Evolutionary conservation across 257 asterid genomes (phyloP), one percentile per base, ranked within the genome.

Genomic region (Solanum ossicruentum): DNA sequence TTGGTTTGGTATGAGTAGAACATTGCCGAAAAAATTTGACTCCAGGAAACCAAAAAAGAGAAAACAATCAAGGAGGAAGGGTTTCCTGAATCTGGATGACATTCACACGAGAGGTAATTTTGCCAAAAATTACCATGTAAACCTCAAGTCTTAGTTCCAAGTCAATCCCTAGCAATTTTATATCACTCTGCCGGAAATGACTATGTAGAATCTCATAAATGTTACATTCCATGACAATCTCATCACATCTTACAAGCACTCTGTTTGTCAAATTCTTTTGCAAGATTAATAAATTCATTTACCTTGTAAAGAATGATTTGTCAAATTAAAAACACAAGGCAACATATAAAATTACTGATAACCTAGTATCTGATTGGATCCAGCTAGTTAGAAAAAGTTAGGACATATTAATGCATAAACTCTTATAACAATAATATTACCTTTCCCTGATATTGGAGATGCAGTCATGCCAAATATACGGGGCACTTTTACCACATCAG

Each of bases 401-500:
- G 28, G 43, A 52, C 17, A 78, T 52, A 20, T 52, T 10, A 78
- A 65, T 52, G 43, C 26, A 36, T 16, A 28, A 78, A 78, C 26
- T 54, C 49, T 52, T 78, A 10, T 54, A 41, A 43, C 39, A 28
- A 72, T 72, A 60, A 84, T 66, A 70, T 55, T 92, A 97, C 99
- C 98, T 97, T 94, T 97, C 88, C 99, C 99, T 61, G 92, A 82
- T 88, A 72, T 94, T 81, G 99, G 99, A 84, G 99, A 97, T 70
- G 99, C 99, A 10, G 99, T 97, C 99, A 97, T 94, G 90, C 99
- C 99, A 90, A 95, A 95, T 80, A 97, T 97, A 79, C 98, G 98
- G 78, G 99, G 99, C 86, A 92, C 92, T 88, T 91, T 92, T n/a
- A 79, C 84, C 7, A 23, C 84, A 86, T 92, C 95, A 85, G 80